These are phyloP conservation scores for Astragalus membranaceus DNA, from an alignment of 306 rosid species.

Conservation along the genomic window DNA sequence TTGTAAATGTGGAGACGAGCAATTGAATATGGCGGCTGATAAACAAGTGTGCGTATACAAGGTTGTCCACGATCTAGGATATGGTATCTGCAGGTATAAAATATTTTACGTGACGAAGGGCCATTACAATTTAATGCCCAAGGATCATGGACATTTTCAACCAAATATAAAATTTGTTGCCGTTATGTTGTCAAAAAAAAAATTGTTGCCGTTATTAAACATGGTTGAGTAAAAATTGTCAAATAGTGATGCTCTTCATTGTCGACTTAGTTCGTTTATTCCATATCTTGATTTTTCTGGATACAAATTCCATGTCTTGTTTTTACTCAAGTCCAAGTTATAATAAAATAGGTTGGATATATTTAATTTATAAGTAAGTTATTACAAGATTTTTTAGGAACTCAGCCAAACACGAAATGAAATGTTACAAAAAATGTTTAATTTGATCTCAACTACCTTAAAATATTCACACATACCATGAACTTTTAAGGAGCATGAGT, in stretches of 20 bases:
- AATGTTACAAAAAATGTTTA: too few species aligned
- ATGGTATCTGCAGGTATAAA: neutral
- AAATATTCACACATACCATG: too few species aligned
- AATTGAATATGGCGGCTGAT: constrained; percentile 3
- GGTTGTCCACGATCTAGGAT: constrained; percentile 4
- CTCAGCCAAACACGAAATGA: too few species aligned
- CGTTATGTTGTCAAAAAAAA: too few species aligned
- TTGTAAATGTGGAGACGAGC: neutral
- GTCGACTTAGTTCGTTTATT: neutral
- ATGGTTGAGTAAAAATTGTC: neutral
- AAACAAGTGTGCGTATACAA: neutral
- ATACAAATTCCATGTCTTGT: too few species aligned
- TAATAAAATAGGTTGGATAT: too few species aligned
- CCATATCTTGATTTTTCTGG: too few species aligned
- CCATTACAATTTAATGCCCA: neutral
- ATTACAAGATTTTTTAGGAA: too few species aligned
- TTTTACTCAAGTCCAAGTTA: too few species aligned
- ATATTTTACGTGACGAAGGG: neutral
- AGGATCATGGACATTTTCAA: neutral
- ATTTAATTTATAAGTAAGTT: too few species aligned
- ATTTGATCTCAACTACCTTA: too few species aligned
- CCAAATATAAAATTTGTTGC: neutral
- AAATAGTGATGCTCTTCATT: neutral
- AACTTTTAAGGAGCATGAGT: too few species aligned
- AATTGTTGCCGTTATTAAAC: neutral